These are phyloP conservation scores for Austroboletus niveus DNA, from an alignment of 1,284 basidiomycete genomes.

Conservation along the genomic window DNA sequence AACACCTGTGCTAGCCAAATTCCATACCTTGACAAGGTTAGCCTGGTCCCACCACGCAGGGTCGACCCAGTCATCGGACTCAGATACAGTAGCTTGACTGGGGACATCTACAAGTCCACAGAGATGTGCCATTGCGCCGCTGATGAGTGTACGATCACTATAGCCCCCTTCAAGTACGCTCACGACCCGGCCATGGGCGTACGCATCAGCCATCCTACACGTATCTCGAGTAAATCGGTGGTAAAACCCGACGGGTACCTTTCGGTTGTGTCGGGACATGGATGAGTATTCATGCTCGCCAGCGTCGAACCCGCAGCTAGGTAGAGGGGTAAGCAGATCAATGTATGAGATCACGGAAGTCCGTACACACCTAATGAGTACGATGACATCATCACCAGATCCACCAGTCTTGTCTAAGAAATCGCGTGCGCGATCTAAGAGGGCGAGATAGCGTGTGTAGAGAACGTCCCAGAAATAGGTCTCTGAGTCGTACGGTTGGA, in stretches of 20 bases:
- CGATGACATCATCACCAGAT: slow-evolving; percentile 66
- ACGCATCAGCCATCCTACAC: slow-evolving; percentile 61
- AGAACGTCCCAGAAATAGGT: slow-evolving; percentile 77
- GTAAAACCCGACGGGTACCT: slow-evolving; percentile 88
- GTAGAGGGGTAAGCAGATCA: neutral
- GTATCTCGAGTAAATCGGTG: slow-evolving; percentile 80
- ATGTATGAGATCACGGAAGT: neutral
- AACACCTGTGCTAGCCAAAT: neutral
- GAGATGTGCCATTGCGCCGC: slow-evolving; percentile 79
- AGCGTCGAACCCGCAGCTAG: slow-evolving; percentile 88
- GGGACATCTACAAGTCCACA: slow-evolving; percentile 55
- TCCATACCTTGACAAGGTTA: slow-evolving; percentile 59
- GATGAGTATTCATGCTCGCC: slow-evolving; percentile 87
- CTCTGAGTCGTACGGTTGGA: slow-evolving; percentile 73
- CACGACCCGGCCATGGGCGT: slow-evolving; percentile 72
- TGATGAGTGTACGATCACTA: slow-evolving; percentile 83
- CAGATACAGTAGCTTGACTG: neutral
- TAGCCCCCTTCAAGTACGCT: slow-evolving; percentile 96
- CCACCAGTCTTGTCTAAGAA: slow-evolving; percentile 73
- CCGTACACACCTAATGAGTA: slow-evolving; percentile 74
- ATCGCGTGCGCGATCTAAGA: slow-evolving; percentile 71
- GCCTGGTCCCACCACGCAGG: slow-evolving; percentile 69
- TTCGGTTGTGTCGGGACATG: slow-evolving; percentile 93
- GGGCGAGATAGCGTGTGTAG: slow-evolving; percentile 58
- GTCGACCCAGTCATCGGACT: slow-evolving; percentile 33